Base-by-base conservation (phyloP, 129 eudicot species). In the Arctium lappa region DNA sequence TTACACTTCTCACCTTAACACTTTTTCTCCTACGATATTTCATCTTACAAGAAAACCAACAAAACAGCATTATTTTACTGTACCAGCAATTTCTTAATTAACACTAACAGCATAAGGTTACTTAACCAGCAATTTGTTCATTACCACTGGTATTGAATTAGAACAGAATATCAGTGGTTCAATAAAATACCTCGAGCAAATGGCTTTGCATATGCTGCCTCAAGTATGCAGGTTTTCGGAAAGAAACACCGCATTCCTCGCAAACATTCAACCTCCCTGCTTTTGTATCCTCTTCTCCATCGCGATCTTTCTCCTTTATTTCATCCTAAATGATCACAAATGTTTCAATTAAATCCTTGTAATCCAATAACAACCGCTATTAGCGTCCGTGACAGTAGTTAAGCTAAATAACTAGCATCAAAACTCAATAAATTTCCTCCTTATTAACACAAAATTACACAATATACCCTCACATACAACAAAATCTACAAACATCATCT, bases 201-300 rank as follows among this genome's bases (percentile, higher is more conserved):
- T 96, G 99, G 77, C 97, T 84, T 81, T 88, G 97, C 97, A 91
- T 90, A 85, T 96, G 99, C 82, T 96, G 98, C 89, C 75, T 96
- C 84, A 96, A 75, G 69, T 93, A 85, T 30, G 98, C 99, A 29
- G 98, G 97, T 79, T 96, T 93, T 80, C 37, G 80, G 66, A 93
- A 96, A 38, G 87, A 89, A 38, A 73, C 84, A 32, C 99, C 98
- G 72, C 99, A 96, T 68, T 91, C 93, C 46, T 89, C 91, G 56
- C 99, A 96, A 18, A 79, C 77, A 69, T 90, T 90, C 76, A 72
- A 10, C 84, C 86, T 89, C 39, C 70, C 46, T 3, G 46, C 88
- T 74, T 76, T 79, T 32, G 75, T 73, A 46, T 77, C 86, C 31
- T 39, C 66, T 70, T 48, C 85, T 38, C 71, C 82, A 13, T 80